A percentile compares a stretch with the other conserved stretches of the same genome.
These are phyloP conservation scores for Aspergillus bombycis DNA, from an alignment of 2,329 filamentous ascomycete genomes.

Conservation along the genomic window DNA sequence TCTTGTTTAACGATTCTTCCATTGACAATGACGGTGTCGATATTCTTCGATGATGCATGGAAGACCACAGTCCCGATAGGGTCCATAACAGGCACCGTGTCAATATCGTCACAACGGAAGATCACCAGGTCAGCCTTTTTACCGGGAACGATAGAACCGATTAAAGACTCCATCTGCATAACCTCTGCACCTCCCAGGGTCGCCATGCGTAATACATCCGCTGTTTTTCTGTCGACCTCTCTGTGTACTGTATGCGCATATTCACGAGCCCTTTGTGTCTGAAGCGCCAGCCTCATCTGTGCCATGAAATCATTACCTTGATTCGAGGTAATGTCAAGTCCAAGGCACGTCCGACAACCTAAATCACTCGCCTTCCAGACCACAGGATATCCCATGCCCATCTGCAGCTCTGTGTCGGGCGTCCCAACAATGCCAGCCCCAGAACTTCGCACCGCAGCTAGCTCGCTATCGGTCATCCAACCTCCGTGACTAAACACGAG, in stretches of 20 bases:
- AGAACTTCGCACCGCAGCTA: background rate
- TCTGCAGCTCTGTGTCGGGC: slow-evolving; percentile 12
- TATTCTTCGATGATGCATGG: slow-evolving; percentile 10
- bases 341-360: slow-evolving; percentile 7
- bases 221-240: background rate
- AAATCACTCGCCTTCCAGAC: slow-evolving; percentile 4
- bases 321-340: slow-evolving; percentile 13
- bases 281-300: slow-evolving; percentile 11
- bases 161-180: slow-evolving; percentile 8
- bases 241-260: background rate
- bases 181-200: slow-evolving; percentile 9
- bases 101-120: slow-evolving; percentile 12
- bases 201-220: slow-evolving; percentile 7
- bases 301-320: slow-evolving; percentile 7
- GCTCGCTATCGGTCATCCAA: slow-evolving; percentile 2
- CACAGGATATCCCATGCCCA: slow-evolving; percentile 14
- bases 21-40: slow-evolving; percentile 9
- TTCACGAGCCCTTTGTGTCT: slow-evolving; percentile 6
- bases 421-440: slow-evolving; percentile 7
- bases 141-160: slow-evolving; percentile 7
- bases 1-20: slow-evolving; percentile 10
- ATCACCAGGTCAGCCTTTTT: slow-evolving; percentile 12
- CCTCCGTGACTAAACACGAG: slow-evolving; percentile 11
- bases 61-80: slow-evolving; percentile 9
- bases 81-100: slow-evolving; percentile 11